Conservation (phyloP, 192 early-diverging fungal genomes). For the Gamsiella multidivaricata region DNA sequence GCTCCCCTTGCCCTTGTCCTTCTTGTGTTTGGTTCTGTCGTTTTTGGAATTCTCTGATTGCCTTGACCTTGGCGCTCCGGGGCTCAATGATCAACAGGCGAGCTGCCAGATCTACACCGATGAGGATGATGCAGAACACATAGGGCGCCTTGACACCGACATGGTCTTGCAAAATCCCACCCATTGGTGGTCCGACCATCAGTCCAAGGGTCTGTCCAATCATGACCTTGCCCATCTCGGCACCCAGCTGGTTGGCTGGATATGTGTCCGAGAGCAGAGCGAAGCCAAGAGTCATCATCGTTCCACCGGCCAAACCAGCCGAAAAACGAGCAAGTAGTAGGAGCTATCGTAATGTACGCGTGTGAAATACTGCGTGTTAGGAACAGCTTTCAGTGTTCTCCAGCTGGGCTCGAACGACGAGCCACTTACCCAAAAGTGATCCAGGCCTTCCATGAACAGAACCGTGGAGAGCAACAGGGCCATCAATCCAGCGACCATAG, state of each 20-base stretch:
- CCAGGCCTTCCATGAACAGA: conserved; percentile 41
- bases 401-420: no score
- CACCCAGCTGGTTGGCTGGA: conserved; percentile 51
- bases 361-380: conserved; percentile 16
- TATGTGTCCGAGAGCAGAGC: conserved; percentile 54
- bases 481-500: conserved; percentile 53
- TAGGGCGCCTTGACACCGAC: conserved; percentile 57
- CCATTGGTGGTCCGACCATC: conserved; percentile 57
- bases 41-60: conserved; percentile 26
- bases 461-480: conserved; percentile 29
- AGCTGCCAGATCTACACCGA: conserved; percentile 52
- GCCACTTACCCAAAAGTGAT: conserved; percentile 49
- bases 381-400: no score
- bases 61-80: conserved; percentile 49
- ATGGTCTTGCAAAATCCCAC: conserved; percentile 54
- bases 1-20: conserved; percentile 9
- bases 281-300: conserved; percentile 49
- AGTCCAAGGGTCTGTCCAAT: conserved; percentile 56
- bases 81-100: conserved; percentile 57
- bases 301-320: conserved; percentile 36
- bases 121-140: conserved; percentile 54
- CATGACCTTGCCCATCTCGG: conserved; percentile 60
- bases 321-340: conserved; percentile 28
- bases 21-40: conserved; percentile 9
- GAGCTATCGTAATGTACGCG: conserved; percentile 7